Evolutionary conservation across 192 early-diverging fungal genomes (phyloP).

Genomic region (Backusella morwellensis): DNA sequence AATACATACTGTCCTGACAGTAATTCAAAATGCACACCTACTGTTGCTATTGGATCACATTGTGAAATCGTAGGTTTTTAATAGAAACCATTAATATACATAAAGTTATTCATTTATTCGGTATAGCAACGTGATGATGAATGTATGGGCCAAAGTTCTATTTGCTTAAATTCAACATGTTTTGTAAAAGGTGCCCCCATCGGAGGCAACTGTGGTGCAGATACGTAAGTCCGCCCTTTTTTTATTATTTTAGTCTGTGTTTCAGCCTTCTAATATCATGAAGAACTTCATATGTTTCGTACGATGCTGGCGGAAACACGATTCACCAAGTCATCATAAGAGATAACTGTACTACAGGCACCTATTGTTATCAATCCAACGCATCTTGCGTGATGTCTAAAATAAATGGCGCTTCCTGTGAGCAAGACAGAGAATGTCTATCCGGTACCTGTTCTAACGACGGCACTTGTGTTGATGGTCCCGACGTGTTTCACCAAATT

Average conservation of each 20-base stretch:
- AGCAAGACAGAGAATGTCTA: constrained; percentile 36
- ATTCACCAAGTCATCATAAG: constrained; percentile 22
- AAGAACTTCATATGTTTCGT: constrained; percentile 24
- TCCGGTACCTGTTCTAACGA: constrained; percentile 24
- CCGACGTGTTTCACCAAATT: constrained; percentile 32
- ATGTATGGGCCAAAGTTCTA: constrained; percentile 23
- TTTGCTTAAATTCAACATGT: constrained; percentile 37
- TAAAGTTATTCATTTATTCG: background rate
- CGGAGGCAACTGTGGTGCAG: constrained; percentile 26
- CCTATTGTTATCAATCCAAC: constrained; percentile 19
- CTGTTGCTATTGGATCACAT: constrained; percentile 9
- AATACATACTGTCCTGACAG: constrained; percentile 36
- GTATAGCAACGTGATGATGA: constrained; percentile 37
- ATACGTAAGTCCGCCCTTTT: constrained; percentile 22
- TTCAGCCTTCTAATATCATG: background rate
- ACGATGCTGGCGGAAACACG: constrained; percentile 20
- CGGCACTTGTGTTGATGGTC: constrained; percentile 24
- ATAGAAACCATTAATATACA: background rate
- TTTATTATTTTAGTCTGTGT: background rate
- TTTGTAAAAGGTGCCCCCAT: constrained; percentile 31
- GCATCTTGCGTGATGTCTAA: constrained; percentile 17
- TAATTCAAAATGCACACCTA: constrained; percentile 26
- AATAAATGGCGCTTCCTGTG: constrained; percentile 12
- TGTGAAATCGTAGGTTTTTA: constrained; percentile 31
- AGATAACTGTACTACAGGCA: constrained; percentile 34